Conservation (phyloP, 2,329 filamentous ascomycete species). For the Canariomyces notabilis region DNA sequence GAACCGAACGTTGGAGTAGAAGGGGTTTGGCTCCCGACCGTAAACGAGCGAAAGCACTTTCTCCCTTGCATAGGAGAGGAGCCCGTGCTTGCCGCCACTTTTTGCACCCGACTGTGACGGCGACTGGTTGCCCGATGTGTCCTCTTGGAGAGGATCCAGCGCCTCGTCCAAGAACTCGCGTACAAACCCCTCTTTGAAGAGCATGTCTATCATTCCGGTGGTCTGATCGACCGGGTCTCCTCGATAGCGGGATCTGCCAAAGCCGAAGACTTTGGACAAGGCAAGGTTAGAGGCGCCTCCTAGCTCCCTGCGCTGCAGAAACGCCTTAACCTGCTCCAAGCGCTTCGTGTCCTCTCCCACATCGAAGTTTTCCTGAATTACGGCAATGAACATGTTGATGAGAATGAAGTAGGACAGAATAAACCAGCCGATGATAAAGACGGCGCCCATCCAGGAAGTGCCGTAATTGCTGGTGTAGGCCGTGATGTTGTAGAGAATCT, state of each 20-base stretch:
- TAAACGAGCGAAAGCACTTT: constrained; percentile 52
- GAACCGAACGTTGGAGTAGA: constrained; percentile 73
- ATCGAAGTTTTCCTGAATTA: constrained; percentile 99
- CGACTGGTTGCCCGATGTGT: constrained; percentile 32
- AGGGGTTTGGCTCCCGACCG: constrained; percentile 81
- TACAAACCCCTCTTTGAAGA: constrained; percentile 92
- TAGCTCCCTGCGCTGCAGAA: constrained; percentile 84
- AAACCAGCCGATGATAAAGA: constrained; percentile 93
- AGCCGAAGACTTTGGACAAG: constrained; percentile 63
- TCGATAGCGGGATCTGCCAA: constrained; percentile 54
- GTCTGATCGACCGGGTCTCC: constrained; percentile 89
- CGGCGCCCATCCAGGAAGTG: constrained; percentile 88
- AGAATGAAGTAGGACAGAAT: constrained; percentile 93
- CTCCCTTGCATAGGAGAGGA: constrained; percentile 57
- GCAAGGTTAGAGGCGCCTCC: constrained; percentile 71
- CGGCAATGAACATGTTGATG: constrained; percentile 99
- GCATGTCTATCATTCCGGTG: constrained; percentile 88
- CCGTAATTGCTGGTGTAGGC: constrained; percentile 57
- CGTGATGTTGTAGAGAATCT: constrained; percentile 77
- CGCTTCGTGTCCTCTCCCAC: constrained; percentile 98
- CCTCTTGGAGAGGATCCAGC: constrained; percentile 40
- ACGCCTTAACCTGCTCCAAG: constrained; percentile 90
- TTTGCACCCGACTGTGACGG: constrained; percentile 31
- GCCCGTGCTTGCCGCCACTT: constrained; percentile 49
- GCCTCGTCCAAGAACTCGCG: constrained; percentile 86